A percentile compares a stretch with the other conserved stretches of the same genome.
phyloP scores from a whole-genome alignment of 257 asterid species.

The Echites panduratus region DNA sequence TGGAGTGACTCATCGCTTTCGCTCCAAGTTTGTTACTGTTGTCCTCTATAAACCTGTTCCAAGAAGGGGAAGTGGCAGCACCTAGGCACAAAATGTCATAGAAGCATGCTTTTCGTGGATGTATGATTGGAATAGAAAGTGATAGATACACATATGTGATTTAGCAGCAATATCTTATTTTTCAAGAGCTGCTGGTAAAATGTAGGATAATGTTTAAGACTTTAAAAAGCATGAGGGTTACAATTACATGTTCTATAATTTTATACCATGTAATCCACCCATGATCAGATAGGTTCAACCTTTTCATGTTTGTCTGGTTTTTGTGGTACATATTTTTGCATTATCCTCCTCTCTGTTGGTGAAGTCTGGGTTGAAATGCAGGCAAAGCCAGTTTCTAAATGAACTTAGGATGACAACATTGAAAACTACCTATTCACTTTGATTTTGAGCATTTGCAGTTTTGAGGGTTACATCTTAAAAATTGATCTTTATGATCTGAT shows the following conservation, averaged over 20 bases:
- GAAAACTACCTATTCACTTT: background rate
- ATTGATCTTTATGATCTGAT: too few species aligned
- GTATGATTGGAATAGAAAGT: slow-evolving; percentile 6
- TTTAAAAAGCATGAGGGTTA: background rate
- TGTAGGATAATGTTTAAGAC: slow-evolving; percentile 5
- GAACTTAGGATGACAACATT: background rate
- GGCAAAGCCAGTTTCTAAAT: background rate
- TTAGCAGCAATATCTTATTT: slow-evolving; percentile 16
- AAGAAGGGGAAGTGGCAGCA: slow-evolving; percentile 46
- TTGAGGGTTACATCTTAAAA: too few species aligned
- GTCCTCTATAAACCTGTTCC: slow-evolving; percentile 91
- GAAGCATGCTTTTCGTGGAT: slow-evolving; percentile 1
- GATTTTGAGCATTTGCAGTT: background rate
- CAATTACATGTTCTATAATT: slow-evolving; percentile 5
- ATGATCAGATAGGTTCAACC: slow-evolving; percentile 17
- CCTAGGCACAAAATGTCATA: slow-evolving; percentile 16
- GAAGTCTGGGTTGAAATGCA: background rate
- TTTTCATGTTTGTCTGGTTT: slow-evolving; percentile 1
- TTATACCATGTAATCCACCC: slow-evolving; percentile 6
- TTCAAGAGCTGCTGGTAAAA: slow-evolving; percentile 19
- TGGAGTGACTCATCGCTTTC: slow-evolving; percentile 83
- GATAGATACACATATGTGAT: slow-evolving; percentile 12
- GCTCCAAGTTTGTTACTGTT: slow-evolving; percentile 74
- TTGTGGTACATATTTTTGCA: slow-evolving; percentile 2
- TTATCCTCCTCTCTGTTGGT: background rate